These are phyloP conservation scores for Angophora floribunda DNA, from an alignment of 345 rosid genomes.

Conservation along the genomic window DNA sequence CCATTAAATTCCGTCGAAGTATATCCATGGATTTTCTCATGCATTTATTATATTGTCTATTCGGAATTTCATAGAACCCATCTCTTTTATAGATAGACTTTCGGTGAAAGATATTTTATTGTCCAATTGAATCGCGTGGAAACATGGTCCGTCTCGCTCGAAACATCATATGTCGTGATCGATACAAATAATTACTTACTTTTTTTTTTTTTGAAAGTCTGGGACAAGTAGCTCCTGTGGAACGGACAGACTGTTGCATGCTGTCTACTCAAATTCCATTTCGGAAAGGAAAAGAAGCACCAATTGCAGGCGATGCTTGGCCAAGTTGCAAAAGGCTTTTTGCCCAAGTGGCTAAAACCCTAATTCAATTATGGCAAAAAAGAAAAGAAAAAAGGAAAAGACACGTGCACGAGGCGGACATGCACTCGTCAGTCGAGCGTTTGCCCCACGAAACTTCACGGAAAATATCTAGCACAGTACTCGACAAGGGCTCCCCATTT, in stretches of 20 bases:
- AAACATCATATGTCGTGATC: not conserved
- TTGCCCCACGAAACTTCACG: not conserved
- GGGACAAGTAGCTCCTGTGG: fast-evolving
- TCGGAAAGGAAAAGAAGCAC: not conserved
- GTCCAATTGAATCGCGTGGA: not conserved
- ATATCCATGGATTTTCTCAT: not conserved
- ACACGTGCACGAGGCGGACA: not conserved
- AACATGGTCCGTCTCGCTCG: not conserved
- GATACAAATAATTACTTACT: not conserved
- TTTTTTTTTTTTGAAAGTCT: not conserved
- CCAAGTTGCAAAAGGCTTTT: no score
- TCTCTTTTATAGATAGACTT: not conserved
- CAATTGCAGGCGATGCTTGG: not conserved
- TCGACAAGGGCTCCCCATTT: not conserved
- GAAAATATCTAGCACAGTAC: not conserved
- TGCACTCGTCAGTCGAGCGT: not conserved
- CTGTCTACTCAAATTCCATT: not conserved
- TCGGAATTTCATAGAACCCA: fast-evolving
- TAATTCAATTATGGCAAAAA: not conserved
- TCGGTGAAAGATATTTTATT: not conserved
- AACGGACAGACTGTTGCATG: not conserved
- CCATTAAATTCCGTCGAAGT: not conserved
- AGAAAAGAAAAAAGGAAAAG: fast-evolving
- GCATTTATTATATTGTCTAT: not conserved
- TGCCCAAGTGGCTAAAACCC: not conserved